These are phyloP conservation scores for Lanmaoa pseudosensibilis DNA, from an alignment of 768 basidiomycete genomes.

Conservation along the genomic window DNA sequence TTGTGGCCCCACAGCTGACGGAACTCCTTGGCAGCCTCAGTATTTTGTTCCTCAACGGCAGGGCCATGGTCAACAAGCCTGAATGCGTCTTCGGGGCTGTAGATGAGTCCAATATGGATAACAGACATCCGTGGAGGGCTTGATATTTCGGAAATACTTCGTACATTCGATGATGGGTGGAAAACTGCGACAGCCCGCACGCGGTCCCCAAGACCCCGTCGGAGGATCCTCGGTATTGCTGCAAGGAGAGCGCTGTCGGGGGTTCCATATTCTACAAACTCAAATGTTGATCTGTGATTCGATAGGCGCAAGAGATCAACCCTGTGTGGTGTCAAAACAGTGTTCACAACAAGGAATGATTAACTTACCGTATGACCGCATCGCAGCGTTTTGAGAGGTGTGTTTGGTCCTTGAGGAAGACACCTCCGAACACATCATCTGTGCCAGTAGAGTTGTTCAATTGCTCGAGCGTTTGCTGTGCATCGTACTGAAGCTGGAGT, in stretches of 20 bases:
- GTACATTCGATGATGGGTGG: slow-evolving; percentile 46
- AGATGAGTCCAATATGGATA: slow-evolving; percentile 73
- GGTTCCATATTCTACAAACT: slow-evolving; percentile 55
- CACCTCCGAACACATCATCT: slow-evolving; percentile 64
- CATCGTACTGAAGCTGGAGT: slow-evolving; percentile 73
- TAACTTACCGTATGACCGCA: slow-evolving; percentile 57
- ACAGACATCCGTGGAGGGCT: slow-evolving; percentile 48
- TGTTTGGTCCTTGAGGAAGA: slow-evolving; percentile 73
- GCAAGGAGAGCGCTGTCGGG: slow-evolving; percentile 54
- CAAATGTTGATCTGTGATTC: slow-evolving; percentile 45
- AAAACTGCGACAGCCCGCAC: slow-evolving; percentile 63
- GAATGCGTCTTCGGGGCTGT: slow-evolving; percentile 70
- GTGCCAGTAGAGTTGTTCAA: slow-evolving; percentile 49
- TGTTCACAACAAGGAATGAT: not conserved
- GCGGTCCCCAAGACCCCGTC: slow-evolving; percentile 73
- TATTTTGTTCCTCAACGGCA: slow-evolving; percentile 60
- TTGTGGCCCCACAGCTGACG: slow-evolving; percentile 89
- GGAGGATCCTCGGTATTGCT: slow-evolving; percentile 50
- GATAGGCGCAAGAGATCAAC: slow-evolving; percentile 44
- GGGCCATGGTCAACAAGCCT: slow-evolving; percentile 94
- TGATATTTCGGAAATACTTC: slow-evolving; percentile 53
- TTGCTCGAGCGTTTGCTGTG: slow-evolving; percentile 64
- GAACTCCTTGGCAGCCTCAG: slow-evolving; percentile 57
- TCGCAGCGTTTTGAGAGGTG: slow-evolving; percentile 72
- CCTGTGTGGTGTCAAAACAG: slow-evolving; percentile 35